A percentile compares a stretch with the other conserved stretches of the same genome.
phyloP scores from a whole-genome alignment of 2,329 filamentous ascomycete genomes.

The Trichoderma koningii region DNA sequence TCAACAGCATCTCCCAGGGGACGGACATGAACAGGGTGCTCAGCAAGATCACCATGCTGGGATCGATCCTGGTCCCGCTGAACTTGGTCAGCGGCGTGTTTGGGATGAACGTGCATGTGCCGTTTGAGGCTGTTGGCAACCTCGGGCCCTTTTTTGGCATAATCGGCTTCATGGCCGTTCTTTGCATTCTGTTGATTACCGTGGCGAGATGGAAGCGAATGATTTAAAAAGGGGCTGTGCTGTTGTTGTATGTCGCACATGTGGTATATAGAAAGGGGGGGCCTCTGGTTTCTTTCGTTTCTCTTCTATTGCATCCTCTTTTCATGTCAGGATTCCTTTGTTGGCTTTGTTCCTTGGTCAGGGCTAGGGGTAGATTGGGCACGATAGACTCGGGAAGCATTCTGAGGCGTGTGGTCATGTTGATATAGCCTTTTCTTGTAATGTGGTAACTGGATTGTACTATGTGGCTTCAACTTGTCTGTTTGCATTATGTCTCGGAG shows the following conservation, averaged over 20 bases:
- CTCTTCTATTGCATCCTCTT: neutral
- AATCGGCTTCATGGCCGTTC: conserved; percentile 54
- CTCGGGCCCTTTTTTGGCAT: conserved; percentile 59
- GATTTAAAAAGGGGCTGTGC: conserved; percentile 41
- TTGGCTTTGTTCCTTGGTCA: neutral
- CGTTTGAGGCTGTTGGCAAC: conserved; percentile 56
- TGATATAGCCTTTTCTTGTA: conserved; percentile 8
- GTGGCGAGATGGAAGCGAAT: conserved; percentile 51
- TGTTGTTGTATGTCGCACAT: conserved; percentile 7
- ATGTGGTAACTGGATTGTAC: conserved; percentile 2
- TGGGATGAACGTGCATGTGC: conserved; percentile 83
- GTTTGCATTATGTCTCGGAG: too few species aligned
- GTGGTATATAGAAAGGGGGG: conserved; percentile 4
- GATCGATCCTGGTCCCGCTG: conserved; percentile 92
- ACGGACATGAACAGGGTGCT: conserved; percentile 86
- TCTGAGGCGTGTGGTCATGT: conserved; percentile 19
- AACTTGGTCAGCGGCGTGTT: conserved; percentile 88
- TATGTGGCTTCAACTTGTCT: too few species aligned
- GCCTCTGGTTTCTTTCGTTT: neutral
- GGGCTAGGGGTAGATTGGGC: conserved; percentile 6
- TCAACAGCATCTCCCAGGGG: conserved; percentile 86
- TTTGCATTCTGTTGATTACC: conserved; percentile 51
- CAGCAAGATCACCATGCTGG: conserved; percentile 92
- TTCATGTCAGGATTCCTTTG: neutral
- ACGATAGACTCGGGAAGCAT: conserved; percentile 25